Conservation (phyloP, 352 stramenopile genomes). For the Pythium folliculosum region DNA sequence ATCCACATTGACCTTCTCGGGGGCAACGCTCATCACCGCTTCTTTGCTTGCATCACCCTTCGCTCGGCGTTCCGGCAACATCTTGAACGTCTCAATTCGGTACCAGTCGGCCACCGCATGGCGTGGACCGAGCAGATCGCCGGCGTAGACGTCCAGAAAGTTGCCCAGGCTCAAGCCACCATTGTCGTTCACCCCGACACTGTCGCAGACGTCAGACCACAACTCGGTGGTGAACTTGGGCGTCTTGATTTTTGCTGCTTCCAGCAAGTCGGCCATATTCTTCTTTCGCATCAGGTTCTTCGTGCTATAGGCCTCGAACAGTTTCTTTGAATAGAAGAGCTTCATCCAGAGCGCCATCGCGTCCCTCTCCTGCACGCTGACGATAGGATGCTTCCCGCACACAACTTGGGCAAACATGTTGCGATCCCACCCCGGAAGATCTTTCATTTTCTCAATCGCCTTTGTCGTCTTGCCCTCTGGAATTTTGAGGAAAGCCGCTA, state of each 20-base stretch:
- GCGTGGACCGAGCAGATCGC: constrained; percentile 40
- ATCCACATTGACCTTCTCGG: constrained; percentile 54
- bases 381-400: constrained; percentile 32
- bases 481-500: constrained; percentile 41
- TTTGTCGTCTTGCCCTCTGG: constrained; percentile 27
- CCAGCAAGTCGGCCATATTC: constrained; percentile 43
- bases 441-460: constrained; percentile 18
- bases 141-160: constrained; percentile 49
- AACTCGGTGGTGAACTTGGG: constrained; percentile 46
- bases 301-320: constrained; percentile 45
- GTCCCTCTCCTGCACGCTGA: constrained; percentile 43
- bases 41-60: constrained; percentile 46
- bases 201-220: constrained; percentile 46
- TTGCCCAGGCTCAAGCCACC: constrained; percentile 33
- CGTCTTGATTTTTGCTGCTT: constrained; percentile 37
- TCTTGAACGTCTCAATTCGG: constrained; percentile 59
- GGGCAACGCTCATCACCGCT: constrained; percentile 44
- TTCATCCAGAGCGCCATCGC: constrained; percentile 47
- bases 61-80: constrained; percentile 40
- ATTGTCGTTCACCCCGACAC: constrained; percentile 37
- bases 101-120: constrained; percentile 53
- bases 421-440: constrained; percentile 39
- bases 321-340: constrained; percentile 50
- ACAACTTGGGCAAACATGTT: constrained; percentile 46
- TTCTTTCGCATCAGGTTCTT: constrained; percentile 47